Percentiles rank a stretch among this genome's conserved stretches.
These are phyloP conservation scores for Dioscorea cayenensis DNA, from an alignment of 116 monocot genomes.

Conservation along the genomic window DNA sequence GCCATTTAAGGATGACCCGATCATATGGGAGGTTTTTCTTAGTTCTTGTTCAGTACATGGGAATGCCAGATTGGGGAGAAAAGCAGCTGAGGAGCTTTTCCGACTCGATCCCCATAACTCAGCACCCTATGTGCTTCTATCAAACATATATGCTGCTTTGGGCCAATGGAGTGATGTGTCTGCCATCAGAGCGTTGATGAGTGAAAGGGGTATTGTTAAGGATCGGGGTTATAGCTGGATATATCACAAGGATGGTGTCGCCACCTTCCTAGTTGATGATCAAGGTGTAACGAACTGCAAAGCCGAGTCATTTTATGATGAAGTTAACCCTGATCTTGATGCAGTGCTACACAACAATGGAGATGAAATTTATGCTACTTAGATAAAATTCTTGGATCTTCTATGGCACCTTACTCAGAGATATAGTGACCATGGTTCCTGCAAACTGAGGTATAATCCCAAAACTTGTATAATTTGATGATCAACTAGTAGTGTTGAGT, in stretches of 20 bases:
- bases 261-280: constrained; percentile 69
- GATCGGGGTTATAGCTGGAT: constrained; percentile 83
- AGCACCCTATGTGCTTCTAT: constrained; percentile 67
- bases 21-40: constrained; percentile 86
- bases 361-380: background rate
- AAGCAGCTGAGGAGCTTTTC: constrained; percentile 69
- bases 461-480: too few species aligned
- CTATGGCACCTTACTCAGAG: too few species aligned
- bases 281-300: background rate
- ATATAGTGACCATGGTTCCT: too few species aligned
- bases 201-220: constrained; percentile 45
- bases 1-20: constrained; percentile 69
- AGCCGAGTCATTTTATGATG: background rate
- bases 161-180: constrained; percentile 55
- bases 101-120: constrained; percentile 56
- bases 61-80: constrained; percentile 48
- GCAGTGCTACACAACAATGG: background rate
- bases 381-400: background rate
- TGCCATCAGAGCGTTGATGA: constrained; percentile 67
- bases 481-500: too few species aligned
- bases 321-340: background rate
- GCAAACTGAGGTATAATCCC: too few species aligned
- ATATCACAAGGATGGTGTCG: constrained; percentile 39
- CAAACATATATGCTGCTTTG: constrained; percentile 72
- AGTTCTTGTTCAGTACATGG: constrained; percentile 73